Percentiles rank a stretch among this genome's conserved stretches.
Evolutionary conservation across 1,139 yeast species (phyloP).

Genomic region (Yamadazyma atlantica): DNA sequence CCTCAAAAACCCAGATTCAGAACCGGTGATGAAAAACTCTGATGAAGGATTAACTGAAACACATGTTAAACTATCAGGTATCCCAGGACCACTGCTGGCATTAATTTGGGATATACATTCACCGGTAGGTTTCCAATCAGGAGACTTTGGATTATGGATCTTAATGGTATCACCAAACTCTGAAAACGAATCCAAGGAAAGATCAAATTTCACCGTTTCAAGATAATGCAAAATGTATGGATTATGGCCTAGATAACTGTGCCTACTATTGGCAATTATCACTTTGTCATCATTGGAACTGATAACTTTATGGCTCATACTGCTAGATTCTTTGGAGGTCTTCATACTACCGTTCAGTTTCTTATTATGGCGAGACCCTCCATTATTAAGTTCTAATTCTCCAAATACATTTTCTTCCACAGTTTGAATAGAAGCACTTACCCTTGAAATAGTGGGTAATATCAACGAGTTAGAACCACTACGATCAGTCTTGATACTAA

Average conservation of each 20-base stretch:
- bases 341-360: slow-evolving; percentile 15
- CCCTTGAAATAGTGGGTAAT: slow-evolving; percentile 33
- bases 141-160: slow-evolving; percentile 7
- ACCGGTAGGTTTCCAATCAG: slow-evolving; percentile 38
- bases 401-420: slow-evolving; percentile 64
- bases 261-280: slow-evolving; percentile 40
- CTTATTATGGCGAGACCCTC: slow-evolving; percentile 21
- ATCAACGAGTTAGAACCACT: slow-evolving; percentile 25
- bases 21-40: slow-evolving; percentile 73
- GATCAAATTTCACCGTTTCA: slow-evolving; percentile 51
- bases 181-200: slow-evolving; percentile 57
- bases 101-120: slow-evolving; percentile 54
- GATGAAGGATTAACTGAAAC: slow-evolving; percentile 62
- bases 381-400: slow-evolving; percentile 42
- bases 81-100: slow-evolving; percentile 17
- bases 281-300: slow-evolving; percentile 35
- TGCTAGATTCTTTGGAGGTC: slow-evolving; percentile 10
- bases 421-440: slow-evolving; percentile 54
- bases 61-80: slow-evolving; percentile 47
- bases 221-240: slow-evolving; percentile 62
- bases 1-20: slow-evolving; percentile 67
- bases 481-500: slow-evolving; percentile 8
- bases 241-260: slow-evolving; percentile 68
- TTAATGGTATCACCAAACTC: slow-evolving; percentile 57
- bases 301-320: slow-evolving; percentile 30